Evolutionary conservation across 495 filamentous ascomycete species (phyloP), one percentile per base, ranked within the genome.

Genomic region (Talaromyces nanjingensis): DNA sequence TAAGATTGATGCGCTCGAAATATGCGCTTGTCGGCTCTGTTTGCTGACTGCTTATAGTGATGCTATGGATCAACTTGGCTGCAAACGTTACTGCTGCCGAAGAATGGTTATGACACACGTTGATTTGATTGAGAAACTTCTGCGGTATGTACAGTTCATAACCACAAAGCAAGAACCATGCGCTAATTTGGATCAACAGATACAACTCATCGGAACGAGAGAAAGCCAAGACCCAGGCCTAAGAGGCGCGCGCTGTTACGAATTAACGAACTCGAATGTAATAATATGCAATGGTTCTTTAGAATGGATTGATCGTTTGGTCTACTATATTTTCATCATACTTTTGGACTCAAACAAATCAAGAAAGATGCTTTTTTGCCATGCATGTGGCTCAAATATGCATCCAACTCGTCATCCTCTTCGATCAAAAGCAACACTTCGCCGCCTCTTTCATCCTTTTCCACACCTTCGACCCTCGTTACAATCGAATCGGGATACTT

Each of bases 51-150:
- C 29, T 39, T 29, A 56, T 55, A 94, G 92, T 68, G 91, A 96
- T 69, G 94, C 93, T 27, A 93, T 98, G 88, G 92, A 98, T 72
- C 80, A 90, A 65, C 86, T 98, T 8, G 91, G 91, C 33, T 91
- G 93, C 79, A 92, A 91, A 74, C 86, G 94, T 39, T 98, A 98
- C 78, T 98, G 94, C 81, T 98, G 94, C 77, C 89, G 94, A 55
- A 87, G 94, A 72, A 98, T 98, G 94, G 83, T 98, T 69, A 96
- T 98, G 91, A 98, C 94, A n/a, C 94, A 98, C 74, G 96, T 98
- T 65, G 94, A 98, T 73, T 80, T 98, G 60, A 98, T 98, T 66
- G 94, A 98, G 83, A 98, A 98, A 81, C 84, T 98, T 20, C 83
- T 98, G 25, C 91, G 93, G 93, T 98, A 84, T 69, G 83, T 66